Percentiles rank a stretch among this genome's conserved stretches.
These are phyloP conservation scores for Boletellus emodensis DNA, from an alignment of 768 basidiomycete genomes.

Conservation along the genomic window DNA sequence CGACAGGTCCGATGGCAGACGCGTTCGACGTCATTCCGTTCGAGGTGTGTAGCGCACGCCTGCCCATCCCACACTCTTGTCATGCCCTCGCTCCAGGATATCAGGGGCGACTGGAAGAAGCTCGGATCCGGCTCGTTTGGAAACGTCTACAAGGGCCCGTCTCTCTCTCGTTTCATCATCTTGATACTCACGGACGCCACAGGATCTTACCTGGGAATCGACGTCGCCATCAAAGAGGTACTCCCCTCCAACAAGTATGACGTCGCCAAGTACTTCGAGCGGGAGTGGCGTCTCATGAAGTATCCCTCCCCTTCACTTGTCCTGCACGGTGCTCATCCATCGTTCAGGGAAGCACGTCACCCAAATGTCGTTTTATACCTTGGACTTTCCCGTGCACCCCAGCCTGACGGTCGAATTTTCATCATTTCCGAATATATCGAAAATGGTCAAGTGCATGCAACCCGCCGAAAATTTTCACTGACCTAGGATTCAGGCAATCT, in stretches of 20 bases:
- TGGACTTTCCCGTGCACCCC: slow-evolving; percentile 78
- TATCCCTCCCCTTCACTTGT: slow-evolving; percentile 23
- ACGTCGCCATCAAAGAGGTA: slow-evolving; percentile 96
- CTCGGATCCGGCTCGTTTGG: slow-evolving; percentile 92
- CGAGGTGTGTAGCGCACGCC: slow-evolving; percentile 47
- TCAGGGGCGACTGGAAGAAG: slow-evolving; percentile 84
- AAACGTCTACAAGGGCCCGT: slow-evolving; percentile 73
- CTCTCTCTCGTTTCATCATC: slow-evolving; percentile 5
- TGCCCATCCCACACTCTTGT: neutral
- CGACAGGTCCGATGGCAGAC: slow-evolving; percentile 42
- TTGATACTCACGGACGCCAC: slow-evolving; percentile 6
- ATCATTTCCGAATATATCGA: slow-evolving; percentile 96
- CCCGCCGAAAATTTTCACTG: neutral
- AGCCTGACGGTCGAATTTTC: slow-evolving; percentile 80
- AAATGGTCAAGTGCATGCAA: slow-evolving; percentile 44
- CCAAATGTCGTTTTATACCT: slow-evolving; percentile 93
- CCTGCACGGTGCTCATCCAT: neutral
- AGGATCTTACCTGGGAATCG: slow-evolving; percentile 92
- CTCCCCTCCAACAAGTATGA: slow-evolving; percentile 89
- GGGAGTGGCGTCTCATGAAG: slow-evolving; percentile 99
- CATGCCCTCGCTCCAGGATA: slow-evolving; percentile 51
- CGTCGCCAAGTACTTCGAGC: slow-evolving; percentile 94
- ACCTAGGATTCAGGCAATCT: slow-evolving; percentile 52
- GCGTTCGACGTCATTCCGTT: slow-evolving; percentile 87
- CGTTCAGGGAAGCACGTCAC: slow-evolving; percentile 72